These are phyloP conservation scores for Sisymbrium altissimum DNA, from an alignment of 345 rosid species.

Conservation along the genomic window DNA sequence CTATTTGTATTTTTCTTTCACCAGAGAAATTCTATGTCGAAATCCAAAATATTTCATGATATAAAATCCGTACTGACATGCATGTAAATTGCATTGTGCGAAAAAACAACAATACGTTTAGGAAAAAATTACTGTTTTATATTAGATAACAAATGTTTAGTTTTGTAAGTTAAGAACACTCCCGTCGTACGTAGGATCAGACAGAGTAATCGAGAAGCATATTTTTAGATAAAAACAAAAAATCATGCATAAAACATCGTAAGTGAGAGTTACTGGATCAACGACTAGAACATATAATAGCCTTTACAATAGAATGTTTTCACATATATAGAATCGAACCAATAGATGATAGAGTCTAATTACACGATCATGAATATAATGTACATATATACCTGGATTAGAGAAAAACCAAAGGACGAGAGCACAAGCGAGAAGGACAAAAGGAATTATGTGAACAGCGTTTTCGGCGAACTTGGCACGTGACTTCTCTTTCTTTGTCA, in stretches of 20 bases:
- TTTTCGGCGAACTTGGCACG: constrained; percentile 66
- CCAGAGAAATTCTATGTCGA: background rate
- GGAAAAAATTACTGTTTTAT: too few relatives aligned
- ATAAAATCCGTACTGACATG: background rate
- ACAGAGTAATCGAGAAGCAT: background rate
- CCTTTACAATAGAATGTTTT: background rate
- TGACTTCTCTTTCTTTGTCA: constrained; percentile 58
- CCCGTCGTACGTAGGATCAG: too few relatives aligned
- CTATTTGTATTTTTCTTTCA: too few relatives aligned
- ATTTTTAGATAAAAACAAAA: background rate
- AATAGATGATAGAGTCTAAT: background rate
- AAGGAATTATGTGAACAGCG: constrained; percentile 76
- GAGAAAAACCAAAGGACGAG: constrained; percentile 80
- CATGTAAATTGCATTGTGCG: background rate
- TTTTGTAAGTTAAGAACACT: too few relatives aligned
- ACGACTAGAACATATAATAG: background rate
- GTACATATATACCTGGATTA: constrained; percentile 50
- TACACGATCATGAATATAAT: background rate
- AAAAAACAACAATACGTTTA: background rate
- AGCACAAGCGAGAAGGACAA: constrained; percentile 70
- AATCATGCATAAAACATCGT: background rate
- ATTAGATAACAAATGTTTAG: too few relatives aligned
- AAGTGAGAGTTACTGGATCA: background rate
- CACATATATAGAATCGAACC: background rate
- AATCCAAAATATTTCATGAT: too few relatives aligned